Percentiles rank a stretch among this genome's conserved stretches.
Evolutionary conservation across 129 eudicot species (phyloP).

Genomic region (Solidago caesia): DNA sequence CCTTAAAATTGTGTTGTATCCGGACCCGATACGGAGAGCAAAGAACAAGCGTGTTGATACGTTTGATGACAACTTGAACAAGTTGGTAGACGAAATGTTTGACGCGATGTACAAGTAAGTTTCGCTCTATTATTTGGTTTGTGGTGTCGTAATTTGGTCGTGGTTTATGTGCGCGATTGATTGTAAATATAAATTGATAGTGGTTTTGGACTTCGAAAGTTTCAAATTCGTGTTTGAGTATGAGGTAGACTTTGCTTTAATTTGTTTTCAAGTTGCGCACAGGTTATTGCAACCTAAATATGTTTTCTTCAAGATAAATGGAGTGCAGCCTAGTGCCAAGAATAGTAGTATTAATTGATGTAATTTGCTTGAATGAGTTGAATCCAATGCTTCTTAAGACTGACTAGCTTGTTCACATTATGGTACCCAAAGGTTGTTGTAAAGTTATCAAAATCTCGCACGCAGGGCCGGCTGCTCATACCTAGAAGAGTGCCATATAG

Average conservation of each 20-base stretch:
- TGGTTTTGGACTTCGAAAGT: neutral
- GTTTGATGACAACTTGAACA: slow-evolving; percentile 86
- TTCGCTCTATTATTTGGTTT: neutral
- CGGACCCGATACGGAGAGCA: slow-evolving; percentile 69
- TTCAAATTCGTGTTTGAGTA: neutral
- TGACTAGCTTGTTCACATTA: too few species aligned
- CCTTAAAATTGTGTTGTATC: slow-evolving; percentile 67
- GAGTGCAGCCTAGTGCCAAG: neutral
- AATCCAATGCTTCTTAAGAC: too few species aligned
- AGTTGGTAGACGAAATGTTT: slow-evolving; percentile 79
- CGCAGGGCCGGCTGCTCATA: too few species aligned
- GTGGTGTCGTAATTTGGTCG: neutral
- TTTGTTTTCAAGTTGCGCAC: neutral
- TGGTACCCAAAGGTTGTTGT: too few species aligned
- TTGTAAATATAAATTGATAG: neutral
- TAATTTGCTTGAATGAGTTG: neutral
- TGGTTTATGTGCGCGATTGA: slow-evolving; percentile 5
- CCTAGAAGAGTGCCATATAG: too few species aligned
- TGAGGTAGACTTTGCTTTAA: neutral
- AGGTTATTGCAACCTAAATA: neutral
- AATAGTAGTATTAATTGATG: neutral
- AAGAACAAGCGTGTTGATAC: slow-evolving; percentile 61
- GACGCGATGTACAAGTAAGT: slow-evolving; percentile 91
- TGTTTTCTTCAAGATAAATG: neutral
- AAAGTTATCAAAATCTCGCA: too few species aligned